Evolutionary conservation across 1,139 yeast species (phyloP).

Genomic region (Geotrichum histeridarum): DNA sequence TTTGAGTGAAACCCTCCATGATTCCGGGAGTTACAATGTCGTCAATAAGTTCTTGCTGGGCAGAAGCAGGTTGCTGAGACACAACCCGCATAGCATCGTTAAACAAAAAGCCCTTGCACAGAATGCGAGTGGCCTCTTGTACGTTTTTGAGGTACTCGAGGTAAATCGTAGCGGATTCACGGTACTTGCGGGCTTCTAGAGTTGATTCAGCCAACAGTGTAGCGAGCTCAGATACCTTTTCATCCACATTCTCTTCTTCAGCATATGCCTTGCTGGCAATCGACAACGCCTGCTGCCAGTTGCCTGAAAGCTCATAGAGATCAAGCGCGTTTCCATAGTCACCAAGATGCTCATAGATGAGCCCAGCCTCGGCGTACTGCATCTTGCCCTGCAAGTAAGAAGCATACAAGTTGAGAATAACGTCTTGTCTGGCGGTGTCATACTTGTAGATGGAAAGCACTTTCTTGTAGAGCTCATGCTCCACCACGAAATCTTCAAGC

Average conservation of each 20-base stretch:
- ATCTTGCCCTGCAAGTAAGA: constrained; percentile 49
- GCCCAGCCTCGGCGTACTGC: constrained; percentile 62
- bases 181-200: constrained; percentile 65
- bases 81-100: constrained; percentile 74
- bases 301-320: constrained; percentile 61
- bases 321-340: constrained; percentile 58
- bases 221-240: constrained; percentile 44
- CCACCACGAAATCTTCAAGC: constrained; percentile 61
- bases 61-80: constrained; percentile 27
- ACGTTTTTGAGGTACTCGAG: constrained; percentile 55
- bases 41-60: constrained; percentile 43
- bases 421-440: constrained; percentile 47
- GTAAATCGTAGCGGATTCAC: constrained; percentile 80
- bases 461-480: constrained; percentile 65
- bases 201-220: constrained; percentile 56
- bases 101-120: constrained; percentile 70
- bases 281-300: constrained; percentile 81
- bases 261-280: constrained; percentile 41
- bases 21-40: constrained; percentile 65
- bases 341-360: constrained; percentile 66
- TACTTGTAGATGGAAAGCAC: constrained; percentile 64
- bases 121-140: constrained; percentile 57
- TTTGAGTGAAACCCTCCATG: constrained; percentile 79
- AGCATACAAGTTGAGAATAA: constrained; percentile 60
- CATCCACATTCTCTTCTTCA: constrained; percentile 33